Evolutionary conservation across 352 stramenopile genomes (phyloP), one percentile per base, ranked within the genome.

Genomic region (Globisporangium iwayamae): DNA sequence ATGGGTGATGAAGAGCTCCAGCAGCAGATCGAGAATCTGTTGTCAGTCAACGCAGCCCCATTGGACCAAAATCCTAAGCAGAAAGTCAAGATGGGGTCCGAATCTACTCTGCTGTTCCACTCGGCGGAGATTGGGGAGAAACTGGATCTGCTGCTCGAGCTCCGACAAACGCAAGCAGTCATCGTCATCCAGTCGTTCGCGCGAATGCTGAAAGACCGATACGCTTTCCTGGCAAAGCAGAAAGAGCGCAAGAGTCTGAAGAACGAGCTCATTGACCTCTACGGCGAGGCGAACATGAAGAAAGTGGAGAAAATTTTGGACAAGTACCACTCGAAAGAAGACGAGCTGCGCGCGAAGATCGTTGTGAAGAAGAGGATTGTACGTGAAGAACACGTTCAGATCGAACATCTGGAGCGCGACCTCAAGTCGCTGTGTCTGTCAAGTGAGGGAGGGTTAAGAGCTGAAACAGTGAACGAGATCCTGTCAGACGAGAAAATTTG

Each of bases 401-500:
- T 70, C 13, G 22, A 75, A 3, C 63, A 75, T 43, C 62, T 89
- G 61, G 65, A 63, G 56, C 78, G 52, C n/a, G 69, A 81, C 60
- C 61, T 93, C 13, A 76, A 73, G 52, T 57, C 52, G 6, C 62
- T 81, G 20, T 85, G 74, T 63, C 53, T 85, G n/a, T 60, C 70
- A 32, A 63, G 38, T 6, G 48, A 63, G 30, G 72, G 72, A 1
- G 76, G 72, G 0, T 58, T 85, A 51, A 71, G 76, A 30, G 58
- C 68, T 4, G 63, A 76, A 36, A 69, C 74, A 7, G 73, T 89
- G 38, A 80, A 87, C 16, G 69, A 79, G 20, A 73, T 91, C 45
- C 66, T 91, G 22, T 62, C 73, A 10, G 71, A 91, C 32, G 58
- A 65, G 18, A 64, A 62, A 7, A 81, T 91, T 56, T 79, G 80